These are phyloP conservation scores for Carallia brachiata DNA, from an alignment of 345 rosid species.

Conservation along the genomic window DNA sequence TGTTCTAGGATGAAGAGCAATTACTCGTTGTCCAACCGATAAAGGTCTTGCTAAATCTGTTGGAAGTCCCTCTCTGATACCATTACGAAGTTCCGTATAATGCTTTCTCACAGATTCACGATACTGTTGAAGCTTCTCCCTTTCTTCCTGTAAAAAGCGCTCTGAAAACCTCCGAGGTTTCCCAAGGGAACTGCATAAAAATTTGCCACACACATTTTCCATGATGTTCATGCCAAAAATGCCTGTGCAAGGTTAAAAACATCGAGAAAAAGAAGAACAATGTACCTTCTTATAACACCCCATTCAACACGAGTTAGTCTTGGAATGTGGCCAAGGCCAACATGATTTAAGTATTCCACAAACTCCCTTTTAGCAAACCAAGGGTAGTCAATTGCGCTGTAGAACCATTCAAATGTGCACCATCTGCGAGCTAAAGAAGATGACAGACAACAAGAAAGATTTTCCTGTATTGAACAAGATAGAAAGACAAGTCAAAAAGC, in stretches of 20 bases:
- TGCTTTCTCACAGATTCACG: constrained; percentile 35
- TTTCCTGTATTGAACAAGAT: constrained; percentile 11
- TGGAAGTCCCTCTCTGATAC: constrained; percentile 32
- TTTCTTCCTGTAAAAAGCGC: constrained; percentile 26
- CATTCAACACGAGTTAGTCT: constrained; percentile 32
- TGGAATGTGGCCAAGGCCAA: constrained; percentile 34
- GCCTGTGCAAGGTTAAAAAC: neutral
- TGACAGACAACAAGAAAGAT: constrained; percentile 24
- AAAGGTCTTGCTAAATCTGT: constrained; percentile 38
- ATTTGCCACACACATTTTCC: neutral
- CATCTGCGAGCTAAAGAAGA: constrained; percentile 25
- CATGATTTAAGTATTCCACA: constrained; percentile 37
- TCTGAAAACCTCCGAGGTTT: constrained; percentile 36
- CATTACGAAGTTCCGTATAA: constrained; percentile 26
- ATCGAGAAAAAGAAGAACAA: neutral
- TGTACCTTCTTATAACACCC: constrained; percentile 35
- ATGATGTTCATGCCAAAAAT: neutral
- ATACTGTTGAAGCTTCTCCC: constrained; percentile 31
- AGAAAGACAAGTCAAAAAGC: neutral
- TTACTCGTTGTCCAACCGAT: constrained; percentile 31
- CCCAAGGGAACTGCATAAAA: constrained; percentile 28
- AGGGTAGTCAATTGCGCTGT: constrained; percentile 38
- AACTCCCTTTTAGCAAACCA: constrained; percentile 37
- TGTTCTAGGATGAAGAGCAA: constrained; percentile 30
- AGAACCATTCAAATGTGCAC: constrained; percentile 37